Percentiles rank a stretch among this genome's conserved stretches.
Conservation (phyloP, 768 basidiomycete genomes). For the Podaxis sp. region DNA sequence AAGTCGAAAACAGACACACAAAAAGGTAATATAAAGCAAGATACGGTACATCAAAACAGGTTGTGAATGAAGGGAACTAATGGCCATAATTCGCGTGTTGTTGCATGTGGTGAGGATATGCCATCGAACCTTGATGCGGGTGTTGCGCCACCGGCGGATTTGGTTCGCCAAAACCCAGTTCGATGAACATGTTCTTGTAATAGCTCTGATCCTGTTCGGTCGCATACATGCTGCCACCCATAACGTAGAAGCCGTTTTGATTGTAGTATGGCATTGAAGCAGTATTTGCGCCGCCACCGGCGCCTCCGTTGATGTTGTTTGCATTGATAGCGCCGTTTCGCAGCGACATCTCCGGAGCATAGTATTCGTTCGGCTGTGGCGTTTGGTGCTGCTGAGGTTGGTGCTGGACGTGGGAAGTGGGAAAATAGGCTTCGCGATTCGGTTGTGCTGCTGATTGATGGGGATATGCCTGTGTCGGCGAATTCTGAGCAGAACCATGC, state of each 20-base stretch:
- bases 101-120: constrained; percentile 32
- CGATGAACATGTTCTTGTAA: constrained; percentile 73
- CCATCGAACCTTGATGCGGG: constrained; percentile 25
- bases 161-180: constrained; percentile 63
- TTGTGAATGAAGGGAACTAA: background rate
- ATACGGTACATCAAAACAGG: background rate
- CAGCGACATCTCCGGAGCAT: constrained; percentile 19
- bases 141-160: constrained; percentile 18
- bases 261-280: constrained; percentile 16
- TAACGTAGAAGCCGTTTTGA: constrained; percentile 30
- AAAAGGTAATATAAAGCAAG: background rate
- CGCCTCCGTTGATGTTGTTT: constrained; percentile 1
- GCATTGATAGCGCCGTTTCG: background rate
- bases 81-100: constrained; percentile 13
- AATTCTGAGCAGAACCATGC: constrained; percentile 26
- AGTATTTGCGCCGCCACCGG: constrained; percentile 11
- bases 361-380: constrained; percentile 21
- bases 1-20: background rate
- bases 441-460: constrained; percentile 31
- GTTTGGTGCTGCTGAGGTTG: constrained; percentile 33
- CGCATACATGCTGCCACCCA: constrained; percentile 37
- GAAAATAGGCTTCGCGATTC: constrained; percentile 33
- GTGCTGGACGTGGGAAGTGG: constrained; percentile 43
- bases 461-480: constrained; percentile 34
- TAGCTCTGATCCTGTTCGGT: constrained; percentile 68